Conservation (phyloP, 2,329 filamentous ascomycete genomes). For the Venturia aucupariae region DNA sequence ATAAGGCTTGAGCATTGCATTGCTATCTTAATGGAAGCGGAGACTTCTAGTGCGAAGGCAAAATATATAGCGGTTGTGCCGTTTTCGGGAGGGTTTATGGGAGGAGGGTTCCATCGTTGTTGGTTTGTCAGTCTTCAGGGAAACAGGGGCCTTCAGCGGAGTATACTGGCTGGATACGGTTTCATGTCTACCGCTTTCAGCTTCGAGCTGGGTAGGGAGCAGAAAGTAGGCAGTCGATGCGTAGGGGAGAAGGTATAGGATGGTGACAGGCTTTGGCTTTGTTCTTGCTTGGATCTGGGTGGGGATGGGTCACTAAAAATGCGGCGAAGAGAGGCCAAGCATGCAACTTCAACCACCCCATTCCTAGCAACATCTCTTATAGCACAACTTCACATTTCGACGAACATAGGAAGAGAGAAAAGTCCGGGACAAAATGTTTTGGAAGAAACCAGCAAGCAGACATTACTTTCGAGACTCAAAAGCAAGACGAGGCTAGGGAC, state of each 20-base stretch:
- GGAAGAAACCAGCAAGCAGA: not conserved
- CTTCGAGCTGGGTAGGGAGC: not conserved
- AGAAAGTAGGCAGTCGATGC: not conserved
- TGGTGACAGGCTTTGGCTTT: not conserved
- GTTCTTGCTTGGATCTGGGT: not conserved
- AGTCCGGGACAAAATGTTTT: not conserved
- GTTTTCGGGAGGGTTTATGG: too few species aligned
- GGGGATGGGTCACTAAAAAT: not conserved
- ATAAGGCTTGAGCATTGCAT: too few species aligned
- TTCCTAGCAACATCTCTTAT: not conserved
- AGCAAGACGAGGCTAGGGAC: not conserved
- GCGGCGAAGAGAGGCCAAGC: not conserved
- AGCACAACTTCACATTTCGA: not conserved
- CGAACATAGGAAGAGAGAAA: not conserved
- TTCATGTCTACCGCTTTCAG: too few species aligned
- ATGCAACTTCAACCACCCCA: not conserved
- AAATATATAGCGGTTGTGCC: not conserved
- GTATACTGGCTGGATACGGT: too few species aligned
- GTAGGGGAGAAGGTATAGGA: not conserved
- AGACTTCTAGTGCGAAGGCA: too few species aligned
- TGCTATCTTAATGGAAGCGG: too few species aligned
- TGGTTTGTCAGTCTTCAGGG: too few species aligned
- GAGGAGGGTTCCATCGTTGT: too few species aligned
- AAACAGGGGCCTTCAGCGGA: too few species aligned
- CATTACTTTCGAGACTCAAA: not conserved